Evolutionary conservation across 345 rosid species (phyloP).

Genomic region (Chamaenerion angustifolium): DNA sequence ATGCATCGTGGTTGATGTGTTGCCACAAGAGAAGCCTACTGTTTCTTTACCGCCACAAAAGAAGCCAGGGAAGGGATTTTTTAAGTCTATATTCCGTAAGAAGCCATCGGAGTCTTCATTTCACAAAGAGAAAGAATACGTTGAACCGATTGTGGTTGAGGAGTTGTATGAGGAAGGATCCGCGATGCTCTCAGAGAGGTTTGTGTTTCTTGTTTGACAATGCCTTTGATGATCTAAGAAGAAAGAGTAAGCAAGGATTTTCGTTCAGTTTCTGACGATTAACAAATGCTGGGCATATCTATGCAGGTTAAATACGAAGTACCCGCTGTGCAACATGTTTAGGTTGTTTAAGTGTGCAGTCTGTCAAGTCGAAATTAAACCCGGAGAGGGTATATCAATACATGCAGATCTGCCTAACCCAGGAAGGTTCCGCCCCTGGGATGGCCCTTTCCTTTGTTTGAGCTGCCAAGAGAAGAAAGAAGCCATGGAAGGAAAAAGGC

Average conservation of each 20-base stretch:
- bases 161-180: slow-evolving; percentile 95
- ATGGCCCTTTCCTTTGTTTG: slow-evolving; percentile 94
- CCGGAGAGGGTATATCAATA: slow-evolving; percentile 91
- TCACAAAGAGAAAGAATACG: slow-evolving; percentile 40
- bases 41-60: slow-evolving; percentile 53
- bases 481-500: slow-evolving; percentile 96
- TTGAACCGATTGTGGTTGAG: slow-evolving; percentile 74
- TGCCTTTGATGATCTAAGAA: no score
- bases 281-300: neutral
- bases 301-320: slow-evolving; percentile 85
- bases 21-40: slow-evolving; percentile 63
- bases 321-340: slow-evolving; percentile 99
- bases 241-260: no score
- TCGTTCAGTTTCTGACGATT: no score
- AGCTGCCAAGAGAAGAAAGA: slow-evolving; percentile 99
- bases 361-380: slow-evolving; percentile 96
- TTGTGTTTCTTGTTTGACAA: neutral
- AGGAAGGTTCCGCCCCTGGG: slow-evolving; percentile 82
- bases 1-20: slow-evolving; percentile 86
- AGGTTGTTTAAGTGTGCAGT: slow-evolving; percentile 93
- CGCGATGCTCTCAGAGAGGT: slow-evolving; percentile 98
- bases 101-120: slow-evolving; percentile 66
- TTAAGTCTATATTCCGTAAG: slow-evolving; percentile 85
- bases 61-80: slow-evolving; percentile 70
- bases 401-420: slow-evolving; percentile 56